Evolutionary conservation across 805 yeast species (phyloP), one percentile per base, ranked within the genome.

Genomic region (Candida manassasensis): DNA sequence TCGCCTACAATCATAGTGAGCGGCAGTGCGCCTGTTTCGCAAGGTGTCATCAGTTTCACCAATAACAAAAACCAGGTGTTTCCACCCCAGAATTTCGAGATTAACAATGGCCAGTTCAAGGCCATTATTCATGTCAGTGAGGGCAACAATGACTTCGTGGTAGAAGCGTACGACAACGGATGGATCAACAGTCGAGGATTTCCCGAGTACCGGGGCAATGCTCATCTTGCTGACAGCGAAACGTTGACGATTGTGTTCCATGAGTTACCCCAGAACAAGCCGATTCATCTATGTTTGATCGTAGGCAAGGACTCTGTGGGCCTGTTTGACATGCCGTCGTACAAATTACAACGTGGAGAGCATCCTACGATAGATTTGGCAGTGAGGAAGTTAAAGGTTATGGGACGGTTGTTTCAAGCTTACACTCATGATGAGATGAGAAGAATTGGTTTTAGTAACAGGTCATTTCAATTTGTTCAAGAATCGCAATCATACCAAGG

Each of bases 351-450:
- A 15, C 55, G 67, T 21, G 71, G 70, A 0, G 93, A 84, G 44
- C 81, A 80, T 2, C 79, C 84, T 41, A 75, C 69, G 10, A 47
- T 89, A 15, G 79, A 79, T n/a, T 54, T 79, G 4, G 96, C 96
- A 1, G 62, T 84, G 13, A 67, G 65, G 44, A 86, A 86, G 53
- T 54, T 90, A 44, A 75, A 93, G 48, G 75, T 87, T 41, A 96
- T 85, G 3, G 95, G 84, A 4, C 70, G 95, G 47, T 57, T 89
- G 57, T 85, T 86, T 95, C 90, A 86, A 49, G 94, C 96, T 1
- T 88, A 74, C 56, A 89, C 97, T 0, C 79, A 78, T 47, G 97
- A 89, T 47, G 96, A 88, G 52, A 86, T 90, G 95, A 57, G 77
- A 35, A 63, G 81, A 26, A 72, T 76, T 30, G 89, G 93, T 0